Evolutionary conservation across 257 asterid species (phyloP).

Genomic region (Scutellaria baicalensis): DNA sequence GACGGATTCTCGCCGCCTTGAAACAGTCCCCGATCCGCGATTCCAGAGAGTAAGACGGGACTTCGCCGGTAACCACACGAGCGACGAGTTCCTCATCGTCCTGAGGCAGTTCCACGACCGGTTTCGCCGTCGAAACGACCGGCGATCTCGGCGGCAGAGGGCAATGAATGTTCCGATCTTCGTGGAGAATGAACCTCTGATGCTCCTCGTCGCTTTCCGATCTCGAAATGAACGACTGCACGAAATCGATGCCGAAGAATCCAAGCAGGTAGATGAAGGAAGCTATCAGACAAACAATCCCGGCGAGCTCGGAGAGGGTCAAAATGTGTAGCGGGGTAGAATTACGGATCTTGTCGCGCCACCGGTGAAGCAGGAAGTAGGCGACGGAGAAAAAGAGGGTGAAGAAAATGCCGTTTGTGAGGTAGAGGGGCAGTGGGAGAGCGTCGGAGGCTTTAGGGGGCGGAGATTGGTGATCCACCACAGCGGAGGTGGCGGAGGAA

Average conservation of each 20-base stretch:
- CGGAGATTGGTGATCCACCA: slow-evolving; percentile 20
- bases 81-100: slow-evolving; percentile 65
- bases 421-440: slow-evolving; percentile 80
- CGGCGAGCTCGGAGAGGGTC: slow-evolving; percentile 73
- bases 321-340: slow-evolving; percentile 80
- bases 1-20: slow-evolving; percentile 61
- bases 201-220: slow-evolving; percentile 45
- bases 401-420: slow-evolving; percentile 87
- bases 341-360: slow-evolving; percentile 89
- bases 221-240: slow-evolving; percentile 64
- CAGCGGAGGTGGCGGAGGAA: slow-evolving; percentile 14
- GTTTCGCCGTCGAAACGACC: neutral
- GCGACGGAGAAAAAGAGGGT: slow-evolving; percentile 84
- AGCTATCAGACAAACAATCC: slow-evolving; percentile 54
- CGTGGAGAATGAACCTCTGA: slow-evolving; percentile 33
- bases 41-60: slow-evolving; percentile 73
- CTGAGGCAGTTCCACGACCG: slow-evolving; percentile 23
- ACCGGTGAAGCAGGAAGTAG: slow-evolving; percentile 71
- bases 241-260: slow-evolving; percentile 85
- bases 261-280: slow-evolving; percentile 80
- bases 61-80: slow-evolving; percentile 57
- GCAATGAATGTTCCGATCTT: slow-evolving; percentile 32
- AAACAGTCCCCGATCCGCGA: slow-evolving; percentile 68
- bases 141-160: slow-evolving; percentile 28
- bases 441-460: slow-evolving; percentile 84